Base-by-base conservation (phyloP, 305 asterid species). In the Fraxinus sp. region DNA sequence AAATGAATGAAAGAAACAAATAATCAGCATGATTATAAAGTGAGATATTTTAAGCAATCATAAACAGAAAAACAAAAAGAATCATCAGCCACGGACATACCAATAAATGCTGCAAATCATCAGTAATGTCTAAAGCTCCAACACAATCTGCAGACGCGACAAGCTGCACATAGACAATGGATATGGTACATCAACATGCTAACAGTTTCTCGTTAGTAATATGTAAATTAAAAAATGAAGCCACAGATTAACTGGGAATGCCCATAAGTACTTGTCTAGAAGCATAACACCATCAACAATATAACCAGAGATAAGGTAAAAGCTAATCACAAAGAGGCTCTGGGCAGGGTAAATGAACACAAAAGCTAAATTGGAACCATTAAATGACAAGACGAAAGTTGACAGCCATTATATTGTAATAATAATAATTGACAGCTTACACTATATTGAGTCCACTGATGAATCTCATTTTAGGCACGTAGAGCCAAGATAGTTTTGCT, bases 61-160 rank as follows among this genome's bases (percentile, higher is more conserved):
- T 71, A 39, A 75, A 74, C 59, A 57, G 80, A 76, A 39, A 72
- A 84, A 80, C 16, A 62, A 9, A 83, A 82, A 80, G 66, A 26
- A 78, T 18, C 59, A 84, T 28, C 10, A 80, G 72, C 64, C 39
- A 76, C 55, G 83, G 62, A 88, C 94, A 75, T 93, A 96, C 99
- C 97, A 95, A 84, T 81, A 96, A 90, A 82, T 92, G 96, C 80
- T 93, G 98, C 93, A 96, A 91, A 89, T 95, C 99, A 82, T 93
- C 96, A 9, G 90, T 95, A 77, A 96, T 93, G 85, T 96, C 98
- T 86, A 96, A 88, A 86, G 98, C 98, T 86, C 99, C 98, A 85
- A 97, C 94, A 91, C 99, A 96, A 90, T 96, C 99, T 83, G 95
- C 97, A 84, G 99, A 96, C 32, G 98, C 91, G 83, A 96, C 97